Conservation (phyloP, 352 stramenopile genomes). For the Pythium aphanidermatum region DNA sequence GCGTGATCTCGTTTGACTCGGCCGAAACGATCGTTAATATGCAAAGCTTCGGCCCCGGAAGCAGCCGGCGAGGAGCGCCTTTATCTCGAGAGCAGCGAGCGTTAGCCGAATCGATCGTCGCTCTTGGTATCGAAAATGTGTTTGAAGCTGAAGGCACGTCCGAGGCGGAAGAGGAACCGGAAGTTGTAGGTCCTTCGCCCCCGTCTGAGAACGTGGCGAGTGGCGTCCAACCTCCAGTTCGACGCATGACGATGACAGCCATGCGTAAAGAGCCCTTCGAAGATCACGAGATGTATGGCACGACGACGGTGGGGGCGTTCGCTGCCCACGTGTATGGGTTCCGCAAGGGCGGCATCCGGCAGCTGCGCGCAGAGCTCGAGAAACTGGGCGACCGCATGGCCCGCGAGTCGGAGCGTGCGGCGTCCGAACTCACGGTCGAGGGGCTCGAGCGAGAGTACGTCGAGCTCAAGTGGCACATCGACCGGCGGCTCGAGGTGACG, state of each 20-base stretch:
- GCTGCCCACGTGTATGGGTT: constrained; percentile 82
- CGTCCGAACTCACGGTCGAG: constrained; percentile 68
- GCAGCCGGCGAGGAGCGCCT: constrained; percentile 13
- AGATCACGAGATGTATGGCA: constrained; percentile 66
- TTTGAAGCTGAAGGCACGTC: constrained; percentile 16
- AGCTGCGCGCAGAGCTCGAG: constrained; percentile 65
- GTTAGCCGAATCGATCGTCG: constrained; percentile 68
- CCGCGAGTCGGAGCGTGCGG: constrained; percentile 44
- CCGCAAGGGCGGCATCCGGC: constrained; percentile 63
- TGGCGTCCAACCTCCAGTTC: constrained; percentile 12
- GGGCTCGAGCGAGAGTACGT: constrained; percentile 71
- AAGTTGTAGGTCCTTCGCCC: too few relatives aligned
- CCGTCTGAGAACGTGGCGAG: constrained; percentile 21
- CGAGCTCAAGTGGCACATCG: constrained; percentile 79
- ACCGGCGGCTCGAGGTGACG: constrained; percentile 75
- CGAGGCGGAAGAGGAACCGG: constrained; percentile 12
- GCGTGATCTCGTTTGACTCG: constrained; percentile 74
- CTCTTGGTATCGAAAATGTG: constrained; percentile 40
- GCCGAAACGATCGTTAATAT: constrained; percentile 70
- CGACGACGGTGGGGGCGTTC: constrained; percentile 77
- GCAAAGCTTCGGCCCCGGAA: constrained; percentile 21
- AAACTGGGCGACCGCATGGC: constrained; percentile 38
- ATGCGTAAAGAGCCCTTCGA: constrained; percentile 30
- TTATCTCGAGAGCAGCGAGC: constrained; percentile 56
- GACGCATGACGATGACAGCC: background rate